These are phyloP conservation scores for Pseudopyrenochaeta lycopersici DNA, from an alignment of 2,329 filamentous ascomycete genomes.

Conservation along the genomic window DNA sequence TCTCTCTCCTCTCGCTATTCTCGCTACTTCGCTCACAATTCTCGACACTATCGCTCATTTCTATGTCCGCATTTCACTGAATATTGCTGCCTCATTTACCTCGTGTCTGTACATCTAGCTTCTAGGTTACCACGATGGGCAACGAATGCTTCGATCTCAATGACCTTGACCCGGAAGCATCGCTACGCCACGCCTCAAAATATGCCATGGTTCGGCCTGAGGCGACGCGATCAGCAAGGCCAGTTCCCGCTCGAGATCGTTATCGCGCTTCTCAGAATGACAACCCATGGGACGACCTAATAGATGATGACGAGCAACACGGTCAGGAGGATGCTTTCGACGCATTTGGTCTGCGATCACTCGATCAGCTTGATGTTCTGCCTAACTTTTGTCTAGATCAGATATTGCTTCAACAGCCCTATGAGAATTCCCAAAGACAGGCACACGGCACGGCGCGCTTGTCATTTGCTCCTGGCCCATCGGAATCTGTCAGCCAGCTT, in stretches of 20 bases:
- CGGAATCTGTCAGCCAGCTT: slow-evolving; percentile 11
- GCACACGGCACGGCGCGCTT: slow-evolving; percentile 46
- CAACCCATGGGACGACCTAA: slow-evolving; percentile 23
- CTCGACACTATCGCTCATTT: neutral
- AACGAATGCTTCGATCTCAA: slow-evolving; percentile 19
- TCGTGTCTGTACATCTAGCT: neutral
- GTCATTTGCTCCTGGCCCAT: slow-evolving; percentile 43
- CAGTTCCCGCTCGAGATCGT: slow-evolving; percentile 28
- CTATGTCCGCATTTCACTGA: too few species aligned
- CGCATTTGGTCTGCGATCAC: slow-evolving; percentile 56
- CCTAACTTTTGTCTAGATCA: slow-evolving; percentile 39
- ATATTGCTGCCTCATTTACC: neutral
- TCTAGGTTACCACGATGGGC: slow-evolving; percentile 24
- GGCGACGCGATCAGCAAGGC: slow-evolving; percentile 13
- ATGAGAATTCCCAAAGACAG: slow-evolving; percentile 43
- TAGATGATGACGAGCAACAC: slow-evolving; percentile 37
- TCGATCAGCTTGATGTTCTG: neutral
- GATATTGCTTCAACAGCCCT: slow-evolving; percentile 41
- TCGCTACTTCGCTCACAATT: neutral
- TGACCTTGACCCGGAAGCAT: slow-evolving; percentile 10
- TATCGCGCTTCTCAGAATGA: slow-evolving; percentile 32
- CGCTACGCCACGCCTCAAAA: slow-evolving; percentile 8
- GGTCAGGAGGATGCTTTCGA: slow-evolving; percentile 47
- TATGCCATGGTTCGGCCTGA: slow-evolving; percentile 23
- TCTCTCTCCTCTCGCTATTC: slow-evolving; percentile 6